phyloP scores from a whole-genome alignment of 768 basidiomycete species.

The Paxillus involutus region DNA sequence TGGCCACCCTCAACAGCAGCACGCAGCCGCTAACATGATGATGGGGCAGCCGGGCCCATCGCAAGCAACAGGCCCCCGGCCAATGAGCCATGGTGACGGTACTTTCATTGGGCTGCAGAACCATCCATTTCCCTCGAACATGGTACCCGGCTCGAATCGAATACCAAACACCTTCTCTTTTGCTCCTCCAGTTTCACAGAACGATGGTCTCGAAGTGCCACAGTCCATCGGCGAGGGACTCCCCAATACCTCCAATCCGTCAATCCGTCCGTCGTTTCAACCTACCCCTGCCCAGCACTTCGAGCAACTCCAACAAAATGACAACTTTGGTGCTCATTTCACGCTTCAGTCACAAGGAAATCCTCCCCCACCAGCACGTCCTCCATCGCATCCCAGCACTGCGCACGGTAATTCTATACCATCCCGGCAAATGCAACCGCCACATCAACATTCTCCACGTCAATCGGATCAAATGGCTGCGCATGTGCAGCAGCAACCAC shows the following conservation, averaged over 20 bases:
- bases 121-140: conserved; percentile 30
- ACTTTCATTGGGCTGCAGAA: conserved; percentile 45
- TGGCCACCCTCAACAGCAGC: conserved; percentile 28
- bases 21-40: conserved; percentile 24
- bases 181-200: conserved; percentile 50
- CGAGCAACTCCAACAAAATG: conserved; percentile 50
- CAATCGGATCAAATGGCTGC: conserved; percentile 44
- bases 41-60: conserved; percentile 32
- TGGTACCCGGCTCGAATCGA: conserved; percentile 35
- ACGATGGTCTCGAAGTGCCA: conserved; percentile 43
- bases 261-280: conserved; percentile 42
- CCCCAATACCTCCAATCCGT: conserved; percentile 35
- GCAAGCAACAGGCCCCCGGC: conserved; percentile 29
- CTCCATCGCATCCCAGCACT: conserved; percentile 42
- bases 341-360: conserved; percentile 36
- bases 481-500: conserved; percentile 39
- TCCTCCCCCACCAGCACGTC: conserved; percentile 40
- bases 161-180: conserved; percentile 42
- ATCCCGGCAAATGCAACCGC: conserved; percentile 34
- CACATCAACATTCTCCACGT: conserved; percentile 46
- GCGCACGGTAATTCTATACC: conserved; percentile 30
- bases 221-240: conserved; percentile 42
- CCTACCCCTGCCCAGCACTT: conserved; percentile 66
- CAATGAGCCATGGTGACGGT: conserved; percentile 47
- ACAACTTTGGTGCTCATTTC: conserved; percentile 35